These are phyloP conservation scores for Zoysia matrella DNA, from an alignment of 202 grass and related monocot species.

Conservation along the genomic window DNA sequence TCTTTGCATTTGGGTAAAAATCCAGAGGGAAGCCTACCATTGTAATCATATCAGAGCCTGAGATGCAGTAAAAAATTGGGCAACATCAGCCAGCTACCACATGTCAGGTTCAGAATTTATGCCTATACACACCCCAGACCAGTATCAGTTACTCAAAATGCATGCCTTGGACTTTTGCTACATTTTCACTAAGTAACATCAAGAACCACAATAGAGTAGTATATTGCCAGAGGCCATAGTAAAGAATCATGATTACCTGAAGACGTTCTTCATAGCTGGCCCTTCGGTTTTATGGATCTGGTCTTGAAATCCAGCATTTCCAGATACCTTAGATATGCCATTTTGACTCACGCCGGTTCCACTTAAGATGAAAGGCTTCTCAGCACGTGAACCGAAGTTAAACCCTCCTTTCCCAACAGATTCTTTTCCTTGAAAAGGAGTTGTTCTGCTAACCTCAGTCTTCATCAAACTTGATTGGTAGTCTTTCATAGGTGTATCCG, in stretches of 20 bases:
- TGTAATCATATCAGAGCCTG: not conserved
- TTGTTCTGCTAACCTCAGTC: constrained; percentile 12
- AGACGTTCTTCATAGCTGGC: constrained; percentile 34
- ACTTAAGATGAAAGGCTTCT: constrained; percentile 23
- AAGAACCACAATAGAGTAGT: constrained; percentile 16
- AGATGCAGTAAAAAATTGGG: not conserved
- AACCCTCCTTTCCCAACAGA: constrained; percentile 51
- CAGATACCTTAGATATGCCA: constrained; percentile 45
- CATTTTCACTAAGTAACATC: not conserved
- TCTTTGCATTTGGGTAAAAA: too few relatives aligned
- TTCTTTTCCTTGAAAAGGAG: constrained; percentile 20
- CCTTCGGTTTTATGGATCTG: constrained; percentile 31
- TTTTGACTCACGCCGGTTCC: constrained; percentile 16
- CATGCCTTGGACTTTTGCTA: not conserved
- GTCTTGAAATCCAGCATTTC: constrained; percentile 35
- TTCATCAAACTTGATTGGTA: constrained; percentile 45
- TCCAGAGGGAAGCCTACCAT: not conserved
- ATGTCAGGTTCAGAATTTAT: constrained; percentile 22
- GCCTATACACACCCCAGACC: not conserved
- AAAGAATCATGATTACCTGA: constrained; percentile 49
- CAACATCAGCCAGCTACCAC: not conserved
- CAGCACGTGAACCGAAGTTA: constrained; percentile 48
- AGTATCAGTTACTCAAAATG: constrained; percentile 22
- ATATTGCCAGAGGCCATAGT: not conserved
- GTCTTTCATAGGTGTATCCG: constrained; percentile 51